phyloP scores from a whole-genome alignment of 768 basidiomycete species.

The Tulasnella sp. region DNA sequence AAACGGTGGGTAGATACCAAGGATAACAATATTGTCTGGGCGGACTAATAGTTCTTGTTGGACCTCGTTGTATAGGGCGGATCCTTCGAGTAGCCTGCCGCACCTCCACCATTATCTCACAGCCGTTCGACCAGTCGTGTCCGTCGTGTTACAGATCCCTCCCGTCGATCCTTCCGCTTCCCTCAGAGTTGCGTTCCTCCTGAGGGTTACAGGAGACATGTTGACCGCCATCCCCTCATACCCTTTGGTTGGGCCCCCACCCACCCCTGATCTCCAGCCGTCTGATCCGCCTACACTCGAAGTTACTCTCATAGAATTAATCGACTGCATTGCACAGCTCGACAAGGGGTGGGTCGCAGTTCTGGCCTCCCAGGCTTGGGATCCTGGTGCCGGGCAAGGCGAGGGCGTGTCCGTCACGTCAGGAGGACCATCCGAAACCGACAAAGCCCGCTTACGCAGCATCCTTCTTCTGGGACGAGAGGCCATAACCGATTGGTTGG shows the following conservation, averaged over 20 bases:
- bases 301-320: constrained; percentile 47
- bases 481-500: constrained; percentile 66
- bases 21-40: neutral
- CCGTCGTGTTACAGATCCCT: constrained; percentile 67
- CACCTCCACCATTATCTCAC: constrained; percentile 59
- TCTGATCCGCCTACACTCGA: constrained; percentile 36
- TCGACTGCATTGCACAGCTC: constrained; percentile 67
- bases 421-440: constrained; percentile 58
- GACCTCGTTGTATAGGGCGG: neutral
- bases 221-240: constrained; percentile 62
- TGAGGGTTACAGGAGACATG: constrained; percentile 66
- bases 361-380: constrained; percentile 63
- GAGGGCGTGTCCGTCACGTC: constrained; percentile 34
- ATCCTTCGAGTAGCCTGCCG: constrained; percentile 33
- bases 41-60: neutral
- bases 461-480: constrained; percentile 57
- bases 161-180: constrained; percentile 66
- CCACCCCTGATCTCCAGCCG: neutral
- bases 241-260: constrained; percentile 30
- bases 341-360: constrained; percentile 72
- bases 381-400: constrained; percentile 44
- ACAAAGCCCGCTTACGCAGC: constrained; percentile 64
- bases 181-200: constrained; percentile 61
- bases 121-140: constrained; percentile 52
- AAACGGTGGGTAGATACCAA: constrained; percentile 56